A percentile compares a stretch with the other conserved stretches of the same genome.
Conservation (phyloP, 1,284 basidiomycete species). For the Tranzscheliella williamsii region DNA sequence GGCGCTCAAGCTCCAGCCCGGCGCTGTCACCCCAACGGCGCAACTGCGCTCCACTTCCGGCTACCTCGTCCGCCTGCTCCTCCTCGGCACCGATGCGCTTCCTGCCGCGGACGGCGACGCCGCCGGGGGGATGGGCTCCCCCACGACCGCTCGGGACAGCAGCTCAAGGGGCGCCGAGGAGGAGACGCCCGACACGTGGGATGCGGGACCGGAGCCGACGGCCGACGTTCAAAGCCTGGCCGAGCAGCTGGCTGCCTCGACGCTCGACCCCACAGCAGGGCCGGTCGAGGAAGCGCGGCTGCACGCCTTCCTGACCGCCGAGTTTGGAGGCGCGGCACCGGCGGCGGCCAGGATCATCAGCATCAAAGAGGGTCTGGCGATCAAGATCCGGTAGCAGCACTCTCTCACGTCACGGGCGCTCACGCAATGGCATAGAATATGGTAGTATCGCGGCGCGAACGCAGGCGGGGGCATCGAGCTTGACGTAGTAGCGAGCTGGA, state of each 20-base stretch:
- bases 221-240: neutral
- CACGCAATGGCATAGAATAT: neutral
- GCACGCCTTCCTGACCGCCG: neutral
- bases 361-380: conserved; percentile 3
- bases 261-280: too few relatives aligned
- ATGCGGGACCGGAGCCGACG: neutral
- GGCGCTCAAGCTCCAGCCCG: neutral
- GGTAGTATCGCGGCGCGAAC: neutral
- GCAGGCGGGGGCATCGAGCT: too few relatives aligned
- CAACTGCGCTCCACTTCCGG: too few relatives aligned
- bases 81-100: too few relatives aligned
- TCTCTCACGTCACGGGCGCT: neutral
- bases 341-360: conserved; percentile 1
- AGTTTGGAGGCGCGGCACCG: neutral
- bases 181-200: neutral
- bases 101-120: too few relatives aligned
- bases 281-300: neutral
- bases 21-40: neutral
- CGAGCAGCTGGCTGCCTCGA: neutral
- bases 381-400: conserved; percentile 10
- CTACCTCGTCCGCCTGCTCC: too few relatives aligned
- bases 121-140: too few relatives aligned
- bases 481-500: neutral
- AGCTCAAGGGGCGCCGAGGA: too few relatives aligned
- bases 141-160: too few relatives aligned